A percentile compares a stretch with the other conserved stretches of the same genome.
Conservation (phyloP, 768 basidiomycete genomes). For the Suillus luteus region DNA sequence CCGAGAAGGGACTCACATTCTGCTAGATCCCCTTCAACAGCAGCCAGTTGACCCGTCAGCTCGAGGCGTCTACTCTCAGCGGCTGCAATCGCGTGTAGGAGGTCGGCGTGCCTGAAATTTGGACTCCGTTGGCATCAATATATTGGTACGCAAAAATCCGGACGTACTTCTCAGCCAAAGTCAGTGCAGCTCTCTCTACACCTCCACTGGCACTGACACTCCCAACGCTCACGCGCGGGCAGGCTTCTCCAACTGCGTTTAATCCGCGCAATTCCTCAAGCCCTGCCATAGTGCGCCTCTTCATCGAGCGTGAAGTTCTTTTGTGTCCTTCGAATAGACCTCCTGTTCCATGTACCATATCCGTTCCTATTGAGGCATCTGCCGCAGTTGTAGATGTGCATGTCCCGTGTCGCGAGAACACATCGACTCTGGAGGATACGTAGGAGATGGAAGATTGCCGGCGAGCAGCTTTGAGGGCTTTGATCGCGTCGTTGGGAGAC, state of each 20-base stretch:
- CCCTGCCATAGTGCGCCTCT: slow-evolving; percentile 1
- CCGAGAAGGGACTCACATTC: slow-evolving; percentile 46
- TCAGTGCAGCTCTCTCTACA: slow-evolving; percentile 46
- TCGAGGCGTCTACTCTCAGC: slow-evolving; percentile 86
- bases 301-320: slow-evolving; percentile 7
- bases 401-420: slow-evolving; percentile 1
- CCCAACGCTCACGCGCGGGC: too few relatives aligned
- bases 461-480: slow-evolving; percentile 16
- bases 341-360: not conserved
- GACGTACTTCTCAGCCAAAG: slow-evolving; percentile 72
- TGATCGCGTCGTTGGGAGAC: not conserved
- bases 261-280: not conserved
- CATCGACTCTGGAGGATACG: slow-evolving; percentile 8
- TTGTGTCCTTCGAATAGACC: not conserved
- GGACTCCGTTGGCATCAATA: not conserved
- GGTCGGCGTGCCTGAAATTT: slow-evolving; percentile 69
- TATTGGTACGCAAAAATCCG: not conserved
- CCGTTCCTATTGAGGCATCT: not conserved
- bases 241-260: not conserved
- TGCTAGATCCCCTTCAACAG: slow-evolving; percentile 71
- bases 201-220: not conserved
- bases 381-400: not conserved
- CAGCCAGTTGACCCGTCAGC: slow-evolving; percentile 68
- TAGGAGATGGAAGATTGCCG: slow-evolving; percentile 33
- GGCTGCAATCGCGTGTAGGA: slow-evolving; percentile 83